phyloP scores from a whole-genome alignment of 2,329 filamentous ascomycete species.

The Fusarium coffeatum region DNA sequence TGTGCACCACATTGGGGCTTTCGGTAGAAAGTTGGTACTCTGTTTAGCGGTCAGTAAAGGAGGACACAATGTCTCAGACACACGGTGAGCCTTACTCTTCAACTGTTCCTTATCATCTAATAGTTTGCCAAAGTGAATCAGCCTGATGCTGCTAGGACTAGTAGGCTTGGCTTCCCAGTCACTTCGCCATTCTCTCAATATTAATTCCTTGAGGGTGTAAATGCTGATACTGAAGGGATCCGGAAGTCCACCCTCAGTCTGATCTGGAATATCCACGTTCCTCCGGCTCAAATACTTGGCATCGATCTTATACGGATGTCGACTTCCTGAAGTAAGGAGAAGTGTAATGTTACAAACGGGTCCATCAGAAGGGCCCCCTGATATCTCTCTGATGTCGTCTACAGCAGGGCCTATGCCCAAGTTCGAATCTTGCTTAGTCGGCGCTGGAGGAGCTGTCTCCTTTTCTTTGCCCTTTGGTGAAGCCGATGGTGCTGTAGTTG shows the following conservation, averaged over 20 bases:
- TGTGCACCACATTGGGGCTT: conserved; percentile 87
- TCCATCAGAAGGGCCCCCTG: conserved; percentile 48
- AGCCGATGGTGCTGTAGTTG: conserved; percentile 33
- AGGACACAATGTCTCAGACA: neutral
- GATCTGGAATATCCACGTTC: conserved; percentile 78
- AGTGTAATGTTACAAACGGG: conserved; percentile 80
- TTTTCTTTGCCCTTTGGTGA: conserved; percentile 53
- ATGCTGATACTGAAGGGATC: conserved; percentile 93
- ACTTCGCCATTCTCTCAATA: conserved; percentile 90
- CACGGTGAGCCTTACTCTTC: conserved; percentile 71
- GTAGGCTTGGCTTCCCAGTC: conserved; percentile 91
- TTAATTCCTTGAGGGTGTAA: conserved; percentile 93
- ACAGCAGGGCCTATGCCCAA: conserved; percentile 59
- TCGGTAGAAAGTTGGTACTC: conserved; percentile 83
- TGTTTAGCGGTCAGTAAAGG: conserved; percentile 54
- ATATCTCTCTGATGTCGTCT: conserved; percentile 55
- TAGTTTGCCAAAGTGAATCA: conserved; percentile 93
- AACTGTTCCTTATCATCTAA: conserved; percentile 88
- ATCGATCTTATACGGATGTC: conserved; percentile 91
- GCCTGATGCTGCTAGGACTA: conserved; percentile 86
- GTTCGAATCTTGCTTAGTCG: conserved; percentile 51
- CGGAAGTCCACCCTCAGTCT: conserved; percentile 66
- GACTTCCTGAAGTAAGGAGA: conserved; percentile 81
- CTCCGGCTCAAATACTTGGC: conserved; percentile 85
- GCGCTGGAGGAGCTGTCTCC: conserved; percentile 44